A percentile compares a stretch with the other conserved stretches of the same genome.
Conservation (phyloP, 495 filamentous ascomycete species). For the Penicillium cataractarum region DNA sequence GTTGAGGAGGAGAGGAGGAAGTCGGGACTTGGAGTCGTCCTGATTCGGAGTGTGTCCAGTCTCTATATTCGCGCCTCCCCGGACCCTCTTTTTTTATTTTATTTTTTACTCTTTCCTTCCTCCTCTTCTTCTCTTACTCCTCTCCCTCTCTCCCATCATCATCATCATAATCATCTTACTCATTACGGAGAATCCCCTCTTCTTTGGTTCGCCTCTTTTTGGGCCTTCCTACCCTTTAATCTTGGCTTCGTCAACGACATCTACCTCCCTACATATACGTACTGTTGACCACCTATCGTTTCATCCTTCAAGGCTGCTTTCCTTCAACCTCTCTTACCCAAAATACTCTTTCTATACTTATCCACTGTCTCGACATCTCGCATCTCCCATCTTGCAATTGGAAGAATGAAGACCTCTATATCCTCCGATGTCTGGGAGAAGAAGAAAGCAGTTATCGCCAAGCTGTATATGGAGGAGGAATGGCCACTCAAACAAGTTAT, state of each 20-base stretch:
- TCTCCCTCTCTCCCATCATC: not conserved
- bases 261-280: not conserved
- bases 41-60: slow-evolving; percentile 2
- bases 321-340: not conserved
- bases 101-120: slow-evolving; percentile 6
- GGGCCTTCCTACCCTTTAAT: not conserved
- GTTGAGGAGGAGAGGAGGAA: too few relatives aligned
- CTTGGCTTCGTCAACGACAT: not conserved
- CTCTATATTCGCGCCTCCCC: slow-evolving; percentile 24
- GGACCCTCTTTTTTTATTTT: slow-evolving; percentile 13
- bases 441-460: slow-evolving; percentile 51
- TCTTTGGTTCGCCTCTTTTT: not conserved
- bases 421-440: slow-evolving; percentile 54
- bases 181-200: not conserved
- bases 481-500: slow-evolving; percentile 56
- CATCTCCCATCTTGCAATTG: not conserved
- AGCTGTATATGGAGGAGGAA: slow-evolving; percentile 54
- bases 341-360: not conserved
- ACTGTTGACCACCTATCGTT: not conserved
- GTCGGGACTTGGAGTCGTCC: slow-evolving; percentile 2
- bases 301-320: not conserved
- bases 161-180: not conserved
- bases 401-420: slow-evolving; percentile 51
- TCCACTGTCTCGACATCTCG: too few relatives aligned
- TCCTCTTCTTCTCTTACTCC: slow-evolving; percentile 3